Percentiles rank a stretch among this genome's conserved stretches.
Evolutionary conservation across 371 early-diverging fungal species (phyloP).

Genomic region (Pancytospora philotis): DNA sequence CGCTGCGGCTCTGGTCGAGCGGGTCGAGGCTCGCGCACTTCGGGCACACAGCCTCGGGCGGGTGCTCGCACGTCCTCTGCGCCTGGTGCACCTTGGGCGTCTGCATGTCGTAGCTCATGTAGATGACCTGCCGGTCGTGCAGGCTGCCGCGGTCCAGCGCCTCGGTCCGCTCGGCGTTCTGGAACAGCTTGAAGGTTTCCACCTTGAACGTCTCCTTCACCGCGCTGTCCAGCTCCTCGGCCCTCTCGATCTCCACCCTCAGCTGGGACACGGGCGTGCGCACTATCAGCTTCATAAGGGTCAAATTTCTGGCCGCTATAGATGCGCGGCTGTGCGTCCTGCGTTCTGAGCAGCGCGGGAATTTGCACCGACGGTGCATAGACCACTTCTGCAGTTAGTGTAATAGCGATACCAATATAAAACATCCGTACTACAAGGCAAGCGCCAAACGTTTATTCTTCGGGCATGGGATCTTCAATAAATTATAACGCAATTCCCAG

Average conservation of each 20-base stretch:
- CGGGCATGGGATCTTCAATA: no score
- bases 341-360: no score
- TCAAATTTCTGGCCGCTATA: no score
- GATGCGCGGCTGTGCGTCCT: no score
- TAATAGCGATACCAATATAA: no score
- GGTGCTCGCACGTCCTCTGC: conserved; percentile 47
- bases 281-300: not conserved
- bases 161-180: conserved; percentile 4
- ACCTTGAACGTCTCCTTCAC: conserved; percentile 7
- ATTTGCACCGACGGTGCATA: no score
- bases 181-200: conserved; percentile 19
- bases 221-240: conserved; percentile 11
- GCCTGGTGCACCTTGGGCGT: conserved; percentile 20
- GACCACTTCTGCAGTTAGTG: no score
- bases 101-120: conserved; percentile 15
- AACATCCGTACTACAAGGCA: no score
- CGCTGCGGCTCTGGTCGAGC: conserved; percentile 42
- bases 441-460: no score
- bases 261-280: not conserved
- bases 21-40: conserved; percentile 57
- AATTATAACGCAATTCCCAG: no score
- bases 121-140: conserved; percentile 6
- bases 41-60: conserved; percentile 51
- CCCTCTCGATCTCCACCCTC: not conserved
- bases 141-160: not conserved